phyloP scores from a whole-genome alignment of 2,329 filamentous ascomycete genomes.

The Triangularia verruculosa region DNA sequence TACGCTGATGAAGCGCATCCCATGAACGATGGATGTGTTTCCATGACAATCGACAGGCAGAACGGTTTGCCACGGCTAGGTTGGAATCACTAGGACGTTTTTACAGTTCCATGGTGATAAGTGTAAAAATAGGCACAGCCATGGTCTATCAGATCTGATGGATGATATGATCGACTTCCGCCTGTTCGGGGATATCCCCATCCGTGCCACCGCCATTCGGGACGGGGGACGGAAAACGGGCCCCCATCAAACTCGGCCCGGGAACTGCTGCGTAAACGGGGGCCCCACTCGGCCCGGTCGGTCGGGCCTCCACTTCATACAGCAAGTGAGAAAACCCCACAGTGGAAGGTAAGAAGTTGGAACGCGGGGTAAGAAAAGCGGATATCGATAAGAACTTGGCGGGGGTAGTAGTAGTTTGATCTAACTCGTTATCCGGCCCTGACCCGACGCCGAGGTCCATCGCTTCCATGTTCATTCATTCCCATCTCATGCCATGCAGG shows the following conservation, averaged over 20 bases:
- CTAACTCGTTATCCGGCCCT: not conserved
- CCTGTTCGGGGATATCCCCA: not conserved
- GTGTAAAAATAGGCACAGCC: not conserved
- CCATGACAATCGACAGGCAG: not conserved
- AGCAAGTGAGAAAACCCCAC: not conserved
- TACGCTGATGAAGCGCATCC: not conserved
- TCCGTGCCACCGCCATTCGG: not conserved
- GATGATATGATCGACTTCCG: not conserved
- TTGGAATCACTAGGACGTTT: not conserved
- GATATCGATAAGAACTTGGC: too few species aligned
- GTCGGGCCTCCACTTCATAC: not conserved
- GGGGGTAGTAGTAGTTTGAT: not conserved
- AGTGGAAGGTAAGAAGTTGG: not conserved
- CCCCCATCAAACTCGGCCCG: not conserved
- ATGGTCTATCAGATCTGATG: not conserved
- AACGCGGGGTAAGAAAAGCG: not conserved
- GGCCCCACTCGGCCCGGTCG: not conserved
- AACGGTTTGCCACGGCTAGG: not conserved
- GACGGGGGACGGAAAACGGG: not conserved
- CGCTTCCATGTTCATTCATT: not conserved
- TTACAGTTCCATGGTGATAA: not conserved
- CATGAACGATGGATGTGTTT: not conserved
- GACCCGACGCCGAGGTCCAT: not conserved
- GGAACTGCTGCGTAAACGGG: not conserved
- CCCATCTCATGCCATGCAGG: not conserved